A percentile compares a stretch with the other conserved stretches of the same genome.
Evolutionary conservation across 2,329 filamentous ascomycete species (phyloP).

Genomic region (Calonectria montana): DNA sequence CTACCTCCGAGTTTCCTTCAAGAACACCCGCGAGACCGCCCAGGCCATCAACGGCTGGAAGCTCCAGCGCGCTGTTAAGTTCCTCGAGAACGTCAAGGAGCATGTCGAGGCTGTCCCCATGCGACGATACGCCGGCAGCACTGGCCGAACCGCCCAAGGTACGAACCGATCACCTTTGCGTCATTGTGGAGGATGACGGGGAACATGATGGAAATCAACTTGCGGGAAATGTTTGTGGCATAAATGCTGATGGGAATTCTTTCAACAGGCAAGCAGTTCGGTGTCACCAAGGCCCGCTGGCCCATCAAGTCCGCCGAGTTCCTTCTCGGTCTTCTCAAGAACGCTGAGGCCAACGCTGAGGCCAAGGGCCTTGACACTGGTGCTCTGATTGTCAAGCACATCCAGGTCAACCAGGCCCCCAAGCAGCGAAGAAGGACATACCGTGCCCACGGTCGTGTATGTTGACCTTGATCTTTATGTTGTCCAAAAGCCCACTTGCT

Average conservation of each 20-base stretch:
- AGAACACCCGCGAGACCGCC: conserved; percentile 99
- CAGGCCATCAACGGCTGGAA: conserved; percentile 99
- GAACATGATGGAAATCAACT: neutral
- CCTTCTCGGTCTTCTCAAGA: conserved; percentile 96
- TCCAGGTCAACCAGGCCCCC: conserved; percentile 99
- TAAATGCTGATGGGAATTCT: conserved; percentile 42
- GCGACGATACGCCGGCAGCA: conserved; percentile 96
- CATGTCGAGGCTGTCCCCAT: conserved; percentile 98
- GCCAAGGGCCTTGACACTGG: conserved; percentile 97
- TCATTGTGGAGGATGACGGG: neutral
- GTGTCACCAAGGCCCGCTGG: conserved; percentile 98
- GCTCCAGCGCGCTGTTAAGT: conserved; percentile 91
- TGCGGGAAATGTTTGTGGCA: neutral
- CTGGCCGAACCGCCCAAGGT: conserved; percentile 97
- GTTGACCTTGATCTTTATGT: conserved; percentile 54
- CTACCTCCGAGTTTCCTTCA: conserved; percentile 99
- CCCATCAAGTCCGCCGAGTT: conserved; percentile 99
- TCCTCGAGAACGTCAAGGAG: conserved; percentile 97
- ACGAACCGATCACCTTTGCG: conserved; percentile 59
- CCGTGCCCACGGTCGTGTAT: conserved; percentile 99
- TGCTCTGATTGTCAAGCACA: conserved; percentile 99
- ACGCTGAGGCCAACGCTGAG: conserved; percentile 96
- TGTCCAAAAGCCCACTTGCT: neutral
- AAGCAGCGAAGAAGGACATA: conserved; percentile 99
- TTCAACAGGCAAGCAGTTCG: conserved; percentile 92